Conservation (phyloP, 108 stramenopile species). For the Cyclotella atomus region DNA sequence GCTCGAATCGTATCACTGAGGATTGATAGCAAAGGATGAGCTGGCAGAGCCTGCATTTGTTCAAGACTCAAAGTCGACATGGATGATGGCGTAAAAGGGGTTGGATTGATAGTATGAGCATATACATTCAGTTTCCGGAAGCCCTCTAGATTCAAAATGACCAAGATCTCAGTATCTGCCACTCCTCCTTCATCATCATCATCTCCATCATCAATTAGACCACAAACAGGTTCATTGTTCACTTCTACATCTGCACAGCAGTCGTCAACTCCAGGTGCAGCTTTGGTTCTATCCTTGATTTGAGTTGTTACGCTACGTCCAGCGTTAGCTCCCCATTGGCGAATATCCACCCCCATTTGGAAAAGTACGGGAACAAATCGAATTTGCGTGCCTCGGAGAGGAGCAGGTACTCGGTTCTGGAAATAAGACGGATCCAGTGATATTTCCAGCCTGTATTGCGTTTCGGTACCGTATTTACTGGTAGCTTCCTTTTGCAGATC, state of each 20-base stretch:
- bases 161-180: conserved; percentile 82
- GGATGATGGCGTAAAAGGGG: conserved; percentile 21
- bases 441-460: conserved; percentile 67
- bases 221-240: conserved; percentile 30
- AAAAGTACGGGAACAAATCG: conserved; percentile 84
- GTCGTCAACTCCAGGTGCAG: conserved; percentile 7
- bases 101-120: conserved; percentile 69
- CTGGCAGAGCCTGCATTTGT: conserved; percentile 42
- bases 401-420: conserved; percentile 64
- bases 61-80: conserved; percentile 25
- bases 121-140: conserved; percentile 87
- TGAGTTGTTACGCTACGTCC: conserved; percentile 60
- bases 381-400: conserved; percentile 60
- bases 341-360: conserved; percentile 92
- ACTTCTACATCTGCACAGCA: conserved; percentile 9
- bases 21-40: conserved; percentile 67
- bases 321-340: conserved; percentile 84
- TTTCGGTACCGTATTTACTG: conserved; percentile 21
- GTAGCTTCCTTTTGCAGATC: conserved; percentile 8
- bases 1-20: conserved; percentile 71
- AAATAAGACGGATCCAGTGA: conserved; percentile 73
- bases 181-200: conserved; percentile 82
- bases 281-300: conserved; percentile 53
- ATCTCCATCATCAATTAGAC: conserved; percentile 57
- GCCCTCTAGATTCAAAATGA: conserved; percentile 83